A percentile compares a stretch with the other conserved stretches of the same genome.
phyloP scores from a whole-genome alignment of 1,284 basidiomycete species.

The Kalmanozyma brasiliensis region DNA sequence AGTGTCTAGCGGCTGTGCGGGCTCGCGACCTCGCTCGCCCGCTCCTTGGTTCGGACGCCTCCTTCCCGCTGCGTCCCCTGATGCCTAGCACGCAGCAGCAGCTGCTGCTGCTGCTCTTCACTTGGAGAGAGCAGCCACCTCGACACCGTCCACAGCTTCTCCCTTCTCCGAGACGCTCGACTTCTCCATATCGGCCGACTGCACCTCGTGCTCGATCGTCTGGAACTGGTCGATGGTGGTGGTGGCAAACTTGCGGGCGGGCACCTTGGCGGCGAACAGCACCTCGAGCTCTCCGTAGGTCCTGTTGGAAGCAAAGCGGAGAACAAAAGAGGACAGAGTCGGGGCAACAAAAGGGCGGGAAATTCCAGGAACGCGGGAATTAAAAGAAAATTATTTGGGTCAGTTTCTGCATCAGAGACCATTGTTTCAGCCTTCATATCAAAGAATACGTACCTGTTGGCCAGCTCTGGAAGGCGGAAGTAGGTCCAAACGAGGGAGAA shows the following conservation, averaged over 20 bases:
- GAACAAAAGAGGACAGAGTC: conserved; percentile 1
- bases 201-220: conserved; percentile 25
- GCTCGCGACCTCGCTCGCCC: neutral
- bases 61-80: conserved; percentile 10
- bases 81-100: too few species aligned
- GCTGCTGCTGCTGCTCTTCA: too few species aligned
- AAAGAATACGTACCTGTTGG: conserved; percentile 30
- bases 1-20: neutral
- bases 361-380: neutral
- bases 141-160: conserved; percentile 1
- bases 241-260: conserved; percentile 67
- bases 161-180: conserved; percentile 21
- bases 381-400: neutral
- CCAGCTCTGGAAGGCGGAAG: conserved; percentile 69
- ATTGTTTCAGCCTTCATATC: neutral
- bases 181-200: conserved; percentile 21
- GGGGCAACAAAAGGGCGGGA: neutral
- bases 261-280: conserved; percentile 65
- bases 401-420: conserved; percentile 3
- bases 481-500: conserved; percentile 68
- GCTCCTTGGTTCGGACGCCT: conserved; percentile 3
- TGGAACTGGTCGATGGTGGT: conserved; percentile 64
- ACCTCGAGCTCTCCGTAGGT: conserved; percentile 70
- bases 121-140: conserved; percentile 12
- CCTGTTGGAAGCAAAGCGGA: conserved; percentile 24